Percentiles rank a stretch among this genome's conserved stretches.
Evolutionary conservation across 352 stramenopile species (phyloP).

Genomic region (Aphanomyces invadans): DNA sequence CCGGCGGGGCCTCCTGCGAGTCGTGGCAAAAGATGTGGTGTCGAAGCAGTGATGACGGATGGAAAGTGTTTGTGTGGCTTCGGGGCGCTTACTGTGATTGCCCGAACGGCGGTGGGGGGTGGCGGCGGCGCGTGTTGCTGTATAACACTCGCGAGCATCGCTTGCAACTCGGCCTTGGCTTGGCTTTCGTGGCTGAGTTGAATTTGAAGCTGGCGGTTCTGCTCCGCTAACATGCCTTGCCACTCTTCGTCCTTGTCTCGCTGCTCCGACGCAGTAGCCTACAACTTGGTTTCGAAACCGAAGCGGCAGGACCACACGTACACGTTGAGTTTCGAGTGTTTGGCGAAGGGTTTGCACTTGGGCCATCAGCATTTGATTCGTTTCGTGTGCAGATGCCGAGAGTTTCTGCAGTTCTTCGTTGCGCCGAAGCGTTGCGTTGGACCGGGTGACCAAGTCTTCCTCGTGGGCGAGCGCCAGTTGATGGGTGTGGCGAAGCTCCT

Average conservation of each 20-base stretch:
- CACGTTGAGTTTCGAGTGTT: background rate
- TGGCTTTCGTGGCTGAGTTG: background rate
- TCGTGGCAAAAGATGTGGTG: too few relatives aligned
- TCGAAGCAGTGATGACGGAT: background rate
- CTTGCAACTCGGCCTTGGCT: constrained; percentile 3
- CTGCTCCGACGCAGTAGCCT: background rate
- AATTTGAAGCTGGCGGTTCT: background rate
- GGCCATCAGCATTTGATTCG: constrained; percentile 11
- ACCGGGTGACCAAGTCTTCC: background rate
- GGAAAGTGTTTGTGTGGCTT: background rate
- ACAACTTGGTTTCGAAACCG: background rate
- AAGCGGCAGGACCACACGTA: too few relatives aligned
- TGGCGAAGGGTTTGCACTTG: constrained; percentile 6
- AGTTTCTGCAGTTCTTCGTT: constrained; percentile 17
- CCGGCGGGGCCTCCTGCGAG: too few relatives aligned
- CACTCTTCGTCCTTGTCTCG: background rate
- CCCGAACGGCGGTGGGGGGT: background rate
- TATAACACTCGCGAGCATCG: background rate
- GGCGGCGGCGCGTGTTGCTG: background rate
- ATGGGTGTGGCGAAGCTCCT: constrained; percentile 3
- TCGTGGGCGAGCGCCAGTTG: background rate
- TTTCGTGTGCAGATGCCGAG: background rate
- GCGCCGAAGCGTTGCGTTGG: background rate
- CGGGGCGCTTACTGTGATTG: background rate
- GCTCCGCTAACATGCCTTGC: background rate